phyloP scores from a whole-genome alignment of 1,139 yeast species.

The Meyerozyma guilliermondii region DNA sequence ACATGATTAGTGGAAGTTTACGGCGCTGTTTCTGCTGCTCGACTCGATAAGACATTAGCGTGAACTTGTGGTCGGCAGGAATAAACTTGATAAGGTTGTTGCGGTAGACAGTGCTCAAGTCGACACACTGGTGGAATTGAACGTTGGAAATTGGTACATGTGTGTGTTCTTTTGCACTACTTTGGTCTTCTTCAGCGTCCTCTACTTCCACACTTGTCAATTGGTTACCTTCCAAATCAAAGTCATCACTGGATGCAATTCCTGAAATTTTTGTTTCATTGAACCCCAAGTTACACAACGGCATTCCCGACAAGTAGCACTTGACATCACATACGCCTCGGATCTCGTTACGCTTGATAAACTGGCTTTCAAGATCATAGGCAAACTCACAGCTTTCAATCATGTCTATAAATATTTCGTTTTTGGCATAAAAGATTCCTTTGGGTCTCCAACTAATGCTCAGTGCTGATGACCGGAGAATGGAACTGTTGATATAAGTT shows the following conservation, averaged over 20 bases:
- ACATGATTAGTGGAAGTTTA: constrained; percentile 34
- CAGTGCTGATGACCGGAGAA: constrained; percentile 41
- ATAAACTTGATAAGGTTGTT: constrained; percentile 38
- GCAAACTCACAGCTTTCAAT: constrained; percentile 37
- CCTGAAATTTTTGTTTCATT: constrained; percentile 32
- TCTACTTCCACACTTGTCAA: constrained; percentile 12
- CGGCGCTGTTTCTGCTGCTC: constrained; percentile 34
- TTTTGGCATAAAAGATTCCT: constrained; percentile 43
- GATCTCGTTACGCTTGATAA: constrained; percentile 31
- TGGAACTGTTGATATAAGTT: constrained; percentile 51
- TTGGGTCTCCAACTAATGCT: constrained; percentile 46
- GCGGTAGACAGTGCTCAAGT: constrained; percentile 32
- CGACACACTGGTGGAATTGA: constrained; percentile 45
- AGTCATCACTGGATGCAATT: constrained; percentile 18
- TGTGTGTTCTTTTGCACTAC: constrained; percentile 5
- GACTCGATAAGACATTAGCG: constrained; percentile 35
- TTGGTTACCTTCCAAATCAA: constrained; percentile 13
- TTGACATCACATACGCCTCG: constrained; percentile 34
- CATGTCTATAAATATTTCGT: constrained; percentile 42
- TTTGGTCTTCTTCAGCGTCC: constrained; percentile 15
- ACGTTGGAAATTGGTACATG: constrained; percentile 36
- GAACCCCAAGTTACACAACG: constrained; percentile 38
- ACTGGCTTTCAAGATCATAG: constrained; percentile 28
- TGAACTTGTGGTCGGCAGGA: constrained; percentile 44
- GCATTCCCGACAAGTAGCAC: constrained; percentile 46